phyloP scores from a whole-genome alignment of 805 yeast genomes.

The Candida dajiaensis region DNA sequence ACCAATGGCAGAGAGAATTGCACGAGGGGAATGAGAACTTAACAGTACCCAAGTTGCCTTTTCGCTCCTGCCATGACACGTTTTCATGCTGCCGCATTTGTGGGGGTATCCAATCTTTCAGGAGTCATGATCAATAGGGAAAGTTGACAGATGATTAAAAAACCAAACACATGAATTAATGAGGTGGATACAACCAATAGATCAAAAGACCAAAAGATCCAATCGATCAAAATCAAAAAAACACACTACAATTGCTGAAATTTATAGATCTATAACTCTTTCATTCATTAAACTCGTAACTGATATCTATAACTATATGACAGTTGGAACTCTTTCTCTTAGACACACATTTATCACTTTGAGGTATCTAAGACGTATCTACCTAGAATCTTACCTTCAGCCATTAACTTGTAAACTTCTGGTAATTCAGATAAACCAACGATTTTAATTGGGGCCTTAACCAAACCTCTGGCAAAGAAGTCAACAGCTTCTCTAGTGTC shows the following conservation, averaged over 20 bases:
- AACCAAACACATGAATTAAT: no score
- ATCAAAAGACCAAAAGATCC: no score
- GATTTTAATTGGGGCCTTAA: conserved; percentile 54
- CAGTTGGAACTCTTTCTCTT: not conserved
- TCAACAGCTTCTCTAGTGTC: conserved; percentile 60
- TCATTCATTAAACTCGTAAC: not conserved
- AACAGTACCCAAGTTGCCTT: no score
- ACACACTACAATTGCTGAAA: not conserved
- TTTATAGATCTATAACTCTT: not conserved
- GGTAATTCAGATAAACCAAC: conserved; percentile 52
- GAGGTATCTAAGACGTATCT: conserved; percentile 79
- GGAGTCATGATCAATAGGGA: no score
- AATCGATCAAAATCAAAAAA: no score
- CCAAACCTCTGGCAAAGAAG: conserved; percentile 60
- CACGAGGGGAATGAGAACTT: no score
- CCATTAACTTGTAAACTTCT: conserved; percentile 48
- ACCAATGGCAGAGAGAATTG: no score
- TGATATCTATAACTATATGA: not conserved
- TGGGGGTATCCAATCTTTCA: no score
- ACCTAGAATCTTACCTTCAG: conserved; percentile 53
- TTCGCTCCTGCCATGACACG: no score
- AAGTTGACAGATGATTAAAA: no score
- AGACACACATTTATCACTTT: conserved; percentile 34
- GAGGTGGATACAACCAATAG: no score
- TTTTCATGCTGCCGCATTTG: no score